A percentile compares a stretch with the other conserved stretches of the same genome.
phyloP scores from a whole-genome alignment of 495 filamentous ascomycete species.

The Amniculicola lignicola region DNA sequence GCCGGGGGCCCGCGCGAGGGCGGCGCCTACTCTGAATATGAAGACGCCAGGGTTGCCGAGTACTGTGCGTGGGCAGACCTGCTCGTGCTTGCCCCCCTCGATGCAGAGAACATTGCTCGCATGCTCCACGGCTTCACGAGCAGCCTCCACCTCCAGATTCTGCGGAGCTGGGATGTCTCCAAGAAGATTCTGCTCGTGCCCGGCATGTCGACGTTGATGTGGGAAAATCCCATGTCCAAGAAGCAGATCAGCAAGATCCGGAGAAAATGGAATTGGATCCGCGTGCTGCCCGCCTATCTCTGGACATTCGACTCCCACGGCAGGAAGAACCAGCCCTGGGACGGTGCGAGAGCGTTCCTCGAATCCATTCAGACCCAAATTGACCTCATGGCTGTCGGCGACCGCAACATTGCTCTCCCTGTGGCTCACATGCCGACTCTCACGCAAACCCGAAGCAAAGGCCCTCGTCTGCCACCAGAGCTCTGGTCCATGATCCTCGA shows the following conservation, averaged over 20 bases:
- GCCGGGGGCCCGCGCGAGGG: too few species aligned
- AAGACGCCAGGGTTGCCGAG: constrained; percentile 55
- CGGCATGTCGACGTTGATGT: constrained; percentile 77
- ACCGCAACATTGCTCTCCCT: constrained; percentile 47
- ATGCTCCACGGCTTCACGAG: constrained; percentile 79
- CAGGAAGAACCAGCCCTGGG: constrained; percentile 51
- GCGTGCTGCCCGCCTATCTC: constrained; percentile 65
- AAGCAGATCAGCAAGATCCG: constrained; percentile 77
- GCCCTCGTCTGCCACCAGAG: constrained; percentile 63
- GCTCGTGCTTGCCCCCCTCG: constrained; percentile 76
- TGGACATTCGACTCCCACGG: constrained; percentile 60
- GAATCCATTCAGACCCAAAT: constrained; percentile 65
- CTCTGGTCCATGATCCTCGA: constrained; percentile 87
- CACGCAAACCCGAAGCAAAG: constrained; percentile 21
- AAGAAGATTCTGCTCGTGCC: constrained; percentile 81
- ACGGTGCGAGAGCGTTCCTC: constrained; percentile 61
- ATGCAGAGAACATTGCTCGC: constrained; percentile 73
- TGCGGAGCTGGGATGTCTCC: constrained; percentile 77
- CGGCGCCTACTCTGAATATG: neutral
- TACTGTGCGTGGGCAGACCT: constrained; percentile 85
- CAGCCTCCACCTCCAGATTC: constrained; percentile 66
- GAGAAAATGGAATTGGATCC: constrained; percentile 78
- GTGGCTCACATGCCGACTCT: constrained; percentile 28
- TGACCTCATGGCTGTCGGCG: constrained; percentile 59
- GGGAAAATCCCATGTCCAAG: constrained; percentile 81